Evolutionary conservation across 345 rosid species (phyloP).

Genomic region (Ricinus communis): DNA sequence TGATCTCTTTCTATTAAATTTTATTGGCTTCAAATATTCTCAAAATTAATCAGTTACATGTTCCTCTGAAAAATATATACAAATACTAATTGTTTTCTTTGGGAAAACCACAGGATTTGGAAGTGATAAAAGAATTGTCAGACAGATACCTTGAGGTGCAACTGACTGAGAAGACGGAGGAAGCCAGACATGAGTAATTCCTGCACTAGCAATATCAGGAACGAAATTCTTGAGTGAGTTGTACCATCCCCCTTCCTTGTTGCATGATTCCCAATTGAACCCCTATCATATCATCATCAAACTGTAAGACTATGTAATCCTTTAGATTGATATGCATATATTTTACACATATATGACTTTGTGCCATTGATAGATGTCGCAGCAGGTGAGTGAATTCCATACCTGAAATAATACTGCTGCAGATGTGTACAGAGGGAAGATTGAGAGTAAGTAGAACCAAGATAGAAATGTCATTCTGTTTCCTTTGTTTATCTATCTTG

Average conservation of each 20-base stretch:
- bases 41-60: no score
- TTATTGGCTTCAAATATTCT: background rate
- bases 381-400: background rate
- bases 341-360: no score
- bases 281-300: conserved; percentile 41
- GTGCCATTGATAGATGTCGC: background rate
- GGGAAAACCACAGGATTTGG: no score
- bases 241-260: conserved; percentile 76
- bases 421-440: conserved; percentile 19
- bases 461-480: conserved; percentile 7
- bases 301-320: background rate
- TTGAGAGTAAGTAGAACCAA: conserved; percentile 9
- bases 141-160: conserved; percentile 48
- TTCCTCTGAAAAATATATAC: no score
- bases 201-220: conserved; percentile 61
- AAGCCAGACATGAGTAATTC: conserved; percentile 88
- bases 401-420: conserved; percentile 23
- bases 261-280: conserved; percentile 86
- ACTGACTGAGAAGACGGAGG: conserved; percentile 91
- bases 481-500: background rate
- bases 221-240: conserved; percentile 55
- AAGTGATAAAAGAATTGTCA: background rate
- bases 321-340: background rate
- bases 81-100: no score
- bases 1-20: no score